Evolutionary conservation across 2,329 filamentous ascomycete genomes (phyloP).

Genomic region (Penicillium nordicum): DNA sequence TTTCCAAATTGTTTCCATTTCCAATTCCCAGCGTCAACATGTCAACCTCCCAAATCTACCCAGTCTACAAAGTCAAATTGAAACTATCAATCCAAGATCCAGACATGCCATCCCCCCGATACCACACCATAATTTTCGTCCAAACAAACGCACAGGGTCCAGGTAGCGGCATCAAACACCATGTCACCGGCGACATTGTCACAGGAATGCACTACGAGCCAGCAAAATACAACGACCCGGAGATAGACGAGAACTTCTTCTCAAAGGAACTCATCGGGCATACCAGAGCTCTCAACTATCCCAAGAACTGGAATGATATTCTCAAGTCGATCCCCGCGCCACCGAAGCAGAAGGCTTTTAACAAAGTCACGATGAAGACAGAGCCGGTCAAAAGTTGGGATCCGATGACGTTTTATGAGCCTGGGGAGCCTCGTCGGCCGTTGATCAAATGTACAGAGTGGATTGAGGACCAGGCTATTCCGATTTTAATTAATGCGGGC

Average conservation of each 20-base stretch:
- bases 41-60: background rate
- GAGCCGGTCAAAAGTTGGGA: background rate
- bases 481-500: background rate
- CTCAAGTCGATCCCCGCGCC: background rate
- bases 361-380: background rate
- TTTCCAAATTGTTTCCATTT: background rate
- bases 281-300: background rate
- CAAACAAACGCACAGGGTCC: background rate
- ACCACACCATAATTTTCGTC: constrained; percentile 2
- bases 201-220: constrained; percentile 1
- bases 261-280: constrained; percentile 1
- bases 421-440: background rate
- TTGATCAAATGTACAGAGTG: constrained; percentile 3
- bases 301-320: background rate
- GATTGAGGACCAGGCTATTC: constrained; percentile 1
- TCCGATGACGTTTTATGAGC: background rate
- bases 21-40: background rate
- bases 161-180: background rate
- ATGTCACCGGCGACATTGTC: constrained; percentile 4
- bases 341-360: background rate
- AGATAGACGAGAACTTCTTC: background rate
- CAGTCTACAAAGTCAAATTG: constrained; percentile 1
- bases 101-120: background rate
- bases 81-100: background rate
- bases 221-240: background rate